Conservation (phyloP, 208 protist genomes). For the Leptomonas pyrrhocoris region DNA sequence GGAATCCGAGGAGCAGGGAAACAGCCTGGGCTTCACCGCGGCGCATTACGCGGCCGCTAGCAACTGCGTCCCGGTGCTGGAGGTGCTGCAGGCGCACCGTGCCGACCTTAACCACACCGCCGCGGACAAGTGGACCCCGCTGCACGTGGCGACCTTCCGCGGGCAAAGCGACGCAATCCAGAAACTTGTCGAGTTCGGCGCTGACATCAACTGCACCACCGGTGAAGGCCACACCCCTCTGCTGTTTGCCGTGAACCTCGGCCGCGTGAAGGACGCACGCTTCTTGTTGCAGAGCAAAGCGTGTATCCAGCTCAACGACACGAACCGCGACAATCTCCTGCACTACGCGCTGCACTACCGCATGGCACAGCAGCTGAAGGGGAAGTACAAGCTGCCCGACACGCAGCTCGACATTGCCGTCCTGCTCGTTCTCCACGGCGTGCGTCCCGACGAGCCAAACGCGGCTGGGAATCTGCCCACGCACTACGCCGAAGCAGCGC, state of each 20-base stretch:
- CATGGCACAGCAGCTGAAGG: conserved; percentile 57
- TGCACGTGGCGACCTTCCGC: conserved; percentile 69
- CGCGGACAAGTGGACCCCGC: conserved; percentile 56
- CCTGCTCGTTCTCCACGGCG: conserved; percentile 48
- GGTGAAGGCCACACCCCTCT: conserved; percentile 48
- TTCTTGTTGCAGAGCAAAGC: conserved; percentile 50
- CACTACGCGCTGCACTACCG: conserved; percentile 71
- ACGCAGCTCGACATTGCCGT: conserved; percentile 69
- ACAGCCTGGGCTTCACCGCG: conserved; percentile 58
- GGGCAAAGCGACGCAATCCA: conserved; percentile 36
- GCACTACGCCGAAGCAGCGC: conserved; percentile 26
- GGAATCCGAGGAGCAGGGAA: conserved; percentile 40
- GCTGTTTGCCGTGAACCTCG: conserved; percentile 56
- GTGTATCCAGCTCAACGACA: conserved; percentile 31
- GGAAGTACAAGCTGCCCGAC: conserved; percentile 63
- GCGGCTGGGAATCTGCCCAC: conserved; percentile 36
- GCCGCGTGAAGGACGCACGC: conserved; percentile 47
- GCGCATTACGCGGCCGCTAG: conserved; percentile 52
- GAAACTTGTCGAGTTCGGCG: conserved; percentile 47
- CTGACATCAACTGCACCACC: conserved; percentile 54
- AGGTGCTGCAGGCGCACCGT: conserved; percentile 36
- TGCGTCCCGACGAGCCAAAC: conserved; percentile 30
- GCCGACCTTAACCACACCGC: conserved; percentile 43
- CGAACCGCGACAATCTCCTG: conserved; percentile 45
- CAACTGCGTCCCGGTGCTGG: conserved; percentile 38